phyloP scores from a whole-genome alignment of 768 basidiomycete species.

The Crepidotus variabilis region DNA sequence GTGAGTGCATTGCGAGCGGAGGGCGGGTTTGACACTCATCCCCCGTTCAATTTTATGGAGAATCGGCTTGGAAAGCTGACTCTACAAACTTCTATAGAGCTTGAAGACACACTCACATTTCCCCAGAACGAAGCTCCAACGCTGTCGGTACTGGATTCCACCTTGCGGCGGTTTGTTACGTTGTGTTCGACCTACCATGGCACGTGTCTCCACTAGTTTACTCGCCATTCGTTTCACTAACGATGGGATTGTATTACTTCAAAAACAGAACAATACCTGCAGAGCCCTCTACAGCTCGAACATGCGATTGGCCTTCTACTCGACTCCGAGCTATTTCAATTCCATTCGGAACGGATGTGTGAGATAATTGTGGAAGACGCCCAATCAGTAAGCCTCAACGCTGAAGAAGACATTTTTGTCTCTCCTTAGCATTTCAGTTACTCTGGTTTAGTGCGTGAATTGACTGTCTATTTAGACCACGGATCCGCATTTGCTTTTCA shows the following conservation, averaged over 20 bases:
- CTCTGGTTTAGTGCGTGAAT: background rate
- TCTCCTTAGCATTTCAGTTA: conserved; percentile 3
- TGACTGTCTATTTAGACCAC: conserved; percentile 52
- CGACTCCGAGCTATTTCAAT: conserved; percentile 82
- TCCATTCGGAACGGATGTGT: conserved; percentile 91
- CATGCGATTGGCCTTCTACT: conserved; percentile 77
- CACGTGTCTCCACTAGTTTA: conserved; percentile 31
- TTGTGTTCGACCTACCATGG: conserved; percentile 88
- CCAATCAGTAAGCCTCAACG: conserved; percentile 46
- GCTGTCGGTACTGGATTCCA: conserved; percentile 72
- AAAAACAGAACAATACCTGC: conserved; percentile 71
- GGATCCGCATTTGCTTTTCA: conserved; percentile 79
- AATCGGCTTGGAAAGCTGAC: background rate
- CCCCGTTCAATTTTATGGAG: background rate
- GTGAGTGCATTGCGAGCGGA: conserved; percentile 37
- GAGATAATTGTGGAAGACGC: conserved; percentile 72
- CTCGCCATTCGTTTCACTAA: background rate
- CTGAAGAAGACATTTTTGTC: background rate
- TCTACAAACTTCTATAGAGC: conserved; percentile 46
- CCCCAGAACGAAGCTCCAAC: conserved; percentile 61
- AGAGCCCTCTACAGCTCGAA: conserved; percentile 78
- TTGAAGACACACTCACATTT: conserved; percentile 77
- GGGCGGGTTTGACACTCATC: background rate
- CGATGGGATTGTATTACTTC: conserved; percentile 9
- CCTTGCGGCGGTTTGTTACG: conserved; percentile 70